Base-by-base conservation (phyloP, 169 alveolate species). In the Cryptosporidium viatorum region DNA sequence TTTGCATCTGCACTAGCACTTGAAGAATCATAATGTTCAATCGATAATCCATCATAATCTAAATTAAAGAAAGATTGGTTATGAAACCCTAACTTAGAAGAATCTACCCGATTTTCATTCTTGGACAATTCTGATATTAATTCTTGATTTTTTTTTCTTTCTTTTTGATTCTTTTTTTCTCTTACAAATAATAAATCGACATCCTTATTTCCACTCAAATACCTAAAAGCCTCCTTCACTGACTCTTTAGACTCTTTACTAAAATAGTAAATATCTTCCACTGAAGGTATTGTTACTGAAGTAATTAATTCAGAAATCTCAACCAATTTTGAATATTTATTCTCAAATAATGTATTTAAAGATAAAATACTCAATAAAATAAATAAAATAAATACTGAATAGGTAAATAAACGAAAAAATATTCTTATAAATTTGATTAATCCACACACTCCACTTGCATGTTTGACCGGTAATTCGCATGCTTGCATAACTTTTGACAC, bases 241-340 rank as follows among this genome's bases (percentile, higher is more conserved):
- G 62, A 52, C 26, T 73, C 86, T 31, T n/a, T 73, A 12, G 86
- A 73, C 59, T 73, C 86, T 21, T 58, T 73, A 73, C 86, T 55
- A 37, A 73, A 52, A n/a, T 55, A 73, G 33, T 73, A 73, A 39
- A 59, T 73, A 26, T 59, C 70, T 23, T 73, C 86, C 51, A 73
- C 52, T 5, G 86, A 73, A 1, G 86, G 86, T 48, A 55, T 33
- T 29, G 62, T 62, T 29, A 73, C 71, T 26, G 86, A 52, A 31
- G 31, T 73, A 51, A 73, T 73, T 0, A 55, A 16, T 33, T 73
- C 86, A 0, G 50, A 51, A 33, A 73, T 14, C 62, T 62, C 68
- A 39, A 33, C 71, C 26, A 73, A 31, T 16, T 62, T 59, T 26
- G 43, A 73, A 21, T 59, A 26, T 10, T 41, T 55, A 10, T 18